These are phyloP conservation scores for Cerrena zonata DNA, from an alignment of 1,284 basidiomycete species.

Conservation along the genomic window DNA sequence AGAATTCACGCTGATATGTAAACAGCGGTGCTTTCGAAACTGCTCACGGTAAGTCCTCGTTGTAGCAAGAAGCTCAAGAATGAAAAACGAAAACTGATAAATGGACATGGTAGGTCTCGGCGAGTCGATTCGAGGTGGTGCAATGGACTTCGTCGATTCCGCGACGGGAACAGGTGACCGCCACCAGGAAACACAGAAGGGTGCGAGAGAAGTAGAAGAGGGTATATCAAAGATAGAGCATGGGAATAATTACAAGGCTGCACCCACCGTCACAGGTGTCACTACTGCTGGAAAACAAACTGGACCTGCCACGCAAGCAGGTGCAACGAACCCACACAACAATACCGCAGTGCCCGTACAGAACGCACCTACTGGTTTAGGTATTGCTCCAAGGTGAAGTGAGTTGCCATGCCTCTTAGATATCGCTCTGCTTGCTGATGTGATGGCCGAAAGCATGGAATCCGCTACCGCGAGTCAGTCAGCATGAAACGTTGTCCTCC, in stretches of 20 bases:
- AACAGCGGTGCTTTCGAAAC: slow-evolving; percentile 19
- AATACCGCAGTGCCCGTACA: no score
- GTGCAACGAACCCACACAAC: no score
- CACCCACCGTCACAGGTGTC: not conserved
- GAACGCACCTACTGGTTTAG: no score
- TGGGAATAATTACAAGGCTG: not conserved
- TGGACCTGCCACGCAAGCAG: no score
- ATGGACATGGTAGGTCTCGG: slow-evolving; percentile 16
- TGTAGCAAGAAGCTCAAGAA: not conserved
- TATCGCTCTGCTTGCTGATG: no score
- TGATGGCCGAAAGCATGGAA: no score
- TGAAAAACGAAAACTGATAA: not conserved
- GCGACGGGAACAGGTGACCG: slow-evolving; percentile 18
- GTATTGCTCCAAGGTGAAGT: no score
- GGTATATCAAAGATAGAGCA: not conserved
- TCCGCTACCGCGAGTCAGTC: no score
- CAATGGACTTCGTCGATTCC: slow-evolving; percentile 28
- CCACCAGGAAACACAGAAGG: not conserved
- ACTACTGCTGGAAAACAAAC: not conserved
- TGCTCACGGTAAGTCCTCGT: slow-evolving; percentile 14
- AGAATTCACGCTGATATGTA: not conserved
- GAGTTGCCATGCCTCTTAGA: no score
- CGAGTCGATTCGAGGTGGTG: slow-evolving; percentile 23
- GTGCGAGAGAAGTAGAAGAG: not conserved
- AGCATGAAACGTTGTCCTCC: no score